These are phyloP conservation scores for Martensiomyces pterosporus DNA, from an alignment of 192 early-diverging fungal genomes.

Conservation along the genomic window DNA sequence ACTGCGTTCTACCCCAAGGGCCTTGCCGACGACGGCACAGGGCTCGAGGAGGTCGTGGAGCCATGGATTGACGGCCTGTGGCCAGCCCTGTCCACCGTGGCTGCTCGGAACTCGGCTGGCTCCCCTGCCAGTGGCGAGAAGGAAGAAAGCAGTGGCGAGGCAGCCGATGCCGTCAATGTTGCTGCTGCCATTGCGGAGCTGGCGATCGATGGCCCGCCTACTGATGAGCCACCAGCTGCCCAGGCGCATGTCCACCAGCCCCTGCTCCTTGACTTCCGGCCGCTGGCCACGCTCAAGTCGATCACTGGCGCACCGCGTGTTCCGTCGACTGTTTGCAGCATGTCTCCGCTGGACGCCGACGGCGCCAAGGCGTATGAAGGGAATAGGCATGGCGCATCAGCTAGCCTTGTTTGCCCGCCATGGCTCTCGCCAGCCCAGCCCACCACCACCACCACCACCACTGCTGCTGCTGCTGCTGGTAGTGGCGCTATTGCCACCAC, in stretches of 20 bases:
- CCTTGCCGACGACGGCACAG: constrained; percentile 88
- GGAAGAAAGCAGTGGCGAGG: neutral
- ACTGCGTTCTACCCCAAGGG: constrained; percentile 70
- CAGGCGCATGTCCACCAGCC: constrained; percentile 22
- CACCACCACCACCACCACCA: no score
- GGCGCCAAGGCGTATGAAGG: neutral
- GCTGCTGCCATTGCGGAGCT: constrained; percentile 3
- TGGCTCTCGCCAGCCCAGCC: no score
- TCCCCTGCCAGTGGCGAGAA: neutral
- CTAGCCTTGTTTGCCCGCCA: constrained; percentile 15
- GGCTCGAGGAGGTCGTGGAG: constrained; percentile 87
- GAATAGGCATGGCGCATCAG: neutral
- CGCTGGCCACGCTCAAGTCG: constrained; percentile 25
- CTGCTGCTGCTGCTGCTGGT: constrained; percentile 1
- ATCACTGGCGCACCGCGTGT: constrained; percentile 34
- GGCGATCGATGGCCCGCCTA: neutral
- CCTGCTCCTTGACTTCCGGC: constrained; percentile 34
- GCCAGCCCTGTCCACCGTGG: constrained; percentile 57
- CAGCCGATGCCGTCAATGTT: neutral
- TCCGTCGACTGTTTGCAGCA: constrained; percentile 18
- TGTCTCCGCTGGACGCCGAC: neutral
- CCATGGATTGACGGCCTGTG: constrained; percentile 88
- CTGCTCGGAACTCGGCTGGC: constrained; percentile 2
- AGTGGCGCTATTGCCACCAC: no score
- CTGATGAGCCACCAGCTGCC: neutral